A percentile compares a stretch with the other conserved stretches of the same genome.
Evolutionary conservation across 169 alveolate species (phyloP).

Genomic region (Besnoitia besnoiti): DNA sequence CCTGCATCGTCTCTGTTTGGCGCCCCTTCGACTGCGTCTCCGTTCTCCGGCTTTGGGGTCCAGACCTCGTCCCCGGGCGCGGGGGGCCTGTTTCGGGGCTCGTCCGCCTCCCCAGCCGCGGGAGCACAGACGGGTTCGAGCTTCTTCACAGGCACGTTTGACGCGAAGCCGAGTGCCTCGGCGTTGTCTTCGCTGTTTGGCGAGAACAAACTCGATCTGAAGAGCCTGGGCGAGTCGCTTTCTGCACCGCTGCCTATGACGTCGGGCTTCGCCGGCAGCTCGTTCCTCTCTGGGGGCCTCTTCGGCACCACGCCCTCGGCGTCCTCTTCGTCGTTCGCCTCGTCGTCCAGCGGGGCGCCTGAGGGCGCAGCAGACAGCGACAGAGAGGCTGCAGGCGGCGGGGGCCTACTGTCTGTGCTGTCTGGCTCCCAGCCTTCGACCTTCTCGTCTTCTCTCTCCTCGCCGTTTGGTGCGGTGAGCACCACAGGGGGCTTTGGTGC

Average conservation of each 20-base stretch:
- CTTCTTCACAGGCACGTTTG: background rate
- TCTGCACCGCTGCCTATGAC: constrained; percentile 19
- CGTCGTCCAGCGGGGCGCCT: background rate
- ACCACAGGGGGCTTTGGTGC: too few species aligned
- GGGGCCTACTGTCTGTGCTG: background rate
- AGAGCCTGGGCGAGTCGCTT: constrained; percentile 13
- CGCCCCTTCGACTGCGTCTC: background rate
- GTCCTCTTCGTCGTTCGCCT: background rate
- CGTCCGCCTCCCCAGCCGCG: too few species aligned
- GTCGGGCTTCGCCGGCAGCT: constrained; percentile 26
- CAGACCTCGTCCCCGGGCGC: background rate
- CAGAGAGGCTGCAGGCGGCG: background rate
- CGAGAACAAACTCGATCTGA: background rate
- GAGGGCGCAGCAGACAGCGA: background rate
- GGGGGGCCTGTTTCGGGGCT: background rate
- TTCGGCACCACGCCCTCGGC: background rate
- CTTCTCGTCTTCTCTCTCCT: background rate
- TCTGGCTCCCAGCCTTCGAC: background rate
- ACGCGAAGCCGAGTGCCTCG: background rate
- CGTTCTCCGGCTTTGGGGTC: background rate
- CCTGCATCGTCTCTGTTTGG: background rate
- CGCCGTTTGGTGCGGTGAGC: background rate
- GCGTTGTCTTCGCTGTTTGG: background rate
- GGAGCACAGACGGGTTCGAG: background rate
- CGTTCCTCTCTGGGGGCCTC: constrained; percentile 29